A percentile compares a stretch with the other conserved stretches of the same genome.
phyloP scores from a whole-genome alignment of 257 asterid genomes.

The Gynochthodes officinalis region DNA sequence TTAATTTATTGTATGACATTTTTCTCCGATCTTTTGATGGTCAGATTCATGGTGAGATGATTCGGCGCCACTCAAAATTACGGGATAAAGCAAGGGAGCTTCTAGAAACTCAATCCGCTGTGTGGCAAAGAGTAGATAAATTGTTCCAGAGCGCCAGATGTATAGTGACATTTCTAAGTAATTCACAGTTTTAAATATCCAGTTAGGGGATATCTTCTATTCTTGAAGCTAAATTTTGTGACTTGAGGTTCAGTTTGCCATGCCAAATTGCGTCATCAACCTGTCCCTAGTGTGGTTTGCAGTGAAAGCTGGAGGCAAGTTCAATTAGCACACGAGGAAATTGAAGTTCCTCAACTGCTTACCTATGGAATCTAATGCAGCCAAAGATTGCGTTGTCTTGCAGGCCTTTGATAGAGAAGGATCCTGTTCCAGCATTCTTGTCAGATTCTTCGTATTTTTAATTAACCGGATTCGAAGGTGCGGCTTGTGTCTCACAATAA shows the following conservation, averaged over 20 bases:
- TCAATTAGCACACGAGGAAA: not conserved
- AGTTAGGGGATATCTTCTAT: not conserved
- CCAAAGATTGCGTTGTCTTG: not conserved
- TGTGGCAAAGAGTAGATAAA: constrained; percentile 71
- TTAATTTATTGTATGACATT: not conserved
- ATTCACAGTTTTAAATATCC: constrained; percentile 58
- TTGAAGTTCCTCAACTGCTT: not conserved
- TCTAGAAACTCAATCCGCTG: constrained; percentile 59
- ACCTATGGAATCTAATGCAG: not conserved
- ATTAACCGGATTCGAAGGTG: not conserved
- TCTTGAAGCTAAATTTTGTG: constrained; percentile 16
- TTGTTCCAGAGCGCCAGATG: constrained; percentile 76
- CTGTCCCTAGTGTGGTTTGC: not conserved
- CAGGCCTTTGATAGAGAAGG: not conserved
- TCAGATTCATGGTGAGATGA: constrained; percentile 85
- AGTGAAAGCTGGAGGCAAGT: not conserved
- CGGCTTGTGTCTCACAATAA: not conserved
- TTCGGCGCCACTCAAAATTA: constrained; percentile 56
- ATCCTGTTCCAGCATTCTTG: not conserved
- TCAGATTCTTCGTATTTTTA: not conserved
- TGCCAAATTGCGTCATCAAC: not conserved
- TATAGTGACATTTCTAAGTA: constrained; percentile 72
- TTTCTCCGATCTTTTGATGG: constrained; percentile 10
- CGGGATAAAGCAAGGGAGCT: constrained; percentile 61
- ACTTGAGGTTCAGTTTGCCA: not conserved